Base-by-base conservation (phyloP, 345 rosid genomes). In the Viola odorata region DNA sequence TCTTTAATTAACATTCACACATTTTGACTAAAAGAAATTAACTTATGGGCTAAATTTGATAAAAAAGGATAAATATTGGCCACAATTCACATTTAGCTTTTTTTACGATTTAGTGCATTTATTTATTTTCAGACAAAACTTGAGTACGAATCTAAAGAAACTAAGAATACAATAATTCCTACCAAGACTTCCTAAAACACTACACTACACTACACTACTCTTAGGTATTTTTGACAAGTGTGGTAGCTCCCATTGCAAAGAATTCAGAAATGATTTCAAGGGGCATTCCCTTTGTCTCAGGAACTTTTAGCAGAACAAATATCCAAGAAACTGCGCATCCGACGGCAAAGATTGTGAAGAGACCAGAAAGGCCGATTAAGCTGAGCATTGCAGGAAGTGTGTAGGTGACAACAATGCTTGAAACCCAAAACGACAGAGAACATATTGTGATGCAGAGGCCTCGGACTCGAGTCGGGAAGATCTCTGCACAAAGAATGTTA, bases 231-330 rank as follows among this genome's bases (percentile, higher is more conserved):
- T 53, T 67, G 37, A 41, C 13, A 37, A 37, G 36, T 2, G 52
- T 62, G 4, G 48, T 63, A 6, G 77, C 78, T 2, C 80, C 82
- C 5, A 45, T 70, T 0, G 80, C 69, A 16, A 79, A 79, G 78
- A 79, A 79, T 65, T 79, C 80, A 40, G 67, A 63, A 32, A 79
- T 75, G 60, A 79, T 76, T 60, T 79, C 78, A 9, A 76, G 58
- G 42, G 80, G 80, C 83, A 79, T 73, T 11, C 80, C 83, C 56
- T 76, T 79, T 8, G 80, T 79, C 78, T 79, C 83, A 0, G 80
- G 80, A 55, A 76, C 83, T 61, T 62, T 75, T 37, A 73, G 45
- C 74, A 63, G 76, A 39, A 79, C 80, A 9, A 73, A 79, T 1
- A 79, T 62, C 83, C 78, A 75, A 0, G 83, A 69, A 1, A 62